A percentile compares a stretch with the other conserved stretches of the same genome.
Evolutionary conservation across 2,329 filamentous ascomycete genomes (phyloP).

Genomic region (Helotiales sp.): DNA sequence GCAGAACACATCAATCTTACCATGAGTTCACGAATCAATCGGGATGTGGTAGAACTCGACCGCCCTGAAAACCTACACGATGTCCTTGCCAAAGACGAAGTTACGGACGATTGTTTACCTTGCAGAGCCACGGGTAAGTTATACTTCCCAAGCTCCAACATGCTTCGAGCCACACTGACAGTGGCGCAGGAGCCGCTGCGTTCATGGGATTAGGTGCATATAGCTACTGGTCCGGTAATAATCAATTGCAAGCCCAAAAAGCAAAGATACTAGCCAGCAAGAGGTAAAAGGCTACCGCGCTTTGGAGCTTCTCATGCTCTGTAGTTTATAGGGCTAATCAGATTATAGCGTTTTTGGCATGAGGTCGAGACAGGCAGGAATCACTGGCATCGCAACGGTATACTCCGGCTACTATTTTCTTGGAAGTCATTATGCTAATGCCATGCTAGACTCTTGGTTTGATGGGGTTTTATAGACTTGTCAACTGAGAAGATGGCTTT

Average conservation of each 20-base stretch:
- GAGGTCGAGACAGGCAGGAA: constrained; percentile 66
- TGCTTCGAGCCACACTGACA: constrained; percentile 1
- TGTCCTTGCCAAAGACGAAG: constrained; percentile 27
- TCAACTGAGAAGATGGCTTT: constrained; percentile 26
- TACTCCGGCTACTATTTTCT: no score
- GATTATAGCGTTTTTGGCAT: constrained; percentile 74
- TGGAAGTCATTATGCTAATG: no score
- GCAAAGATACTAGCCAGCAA: constrained; percentile 67
- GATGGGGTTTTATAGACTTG: constrained; percentile 62
- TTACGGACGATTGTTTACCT: constrained; percentile 41
- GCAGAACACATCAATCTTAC: background rate
- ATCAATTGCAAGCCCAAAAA: constrained; percentile 67
- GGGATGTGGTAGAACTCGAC: constrained; percentile 23
- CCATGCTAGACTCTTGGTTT: constrained; percentile 65
- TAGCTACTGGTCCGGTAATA: constrained; percentile 74
- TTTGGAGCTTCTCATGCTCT: no score
- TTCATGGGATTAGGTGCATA: constrained; percentile 76
- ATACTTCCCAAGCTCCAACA: background rate
- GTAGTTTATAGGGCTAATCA: no score
- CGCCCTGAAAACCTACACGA: constrained; percentile 29
- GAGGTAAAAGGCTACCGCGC: no score
- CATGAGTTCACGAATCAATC: constrained; percentile 11
- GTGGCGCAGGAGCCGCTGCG: constrained; percentile 63
- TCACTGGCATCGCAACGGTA: constrained; percentile 68
- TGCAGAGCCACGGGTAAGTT: constrained; percentile 35